These are phyloP conservation scores for Boletellus dicymbophilus DNA, from an alignment of 1,284 basidiomycete species.

Conservation along the genomic window DNA sequence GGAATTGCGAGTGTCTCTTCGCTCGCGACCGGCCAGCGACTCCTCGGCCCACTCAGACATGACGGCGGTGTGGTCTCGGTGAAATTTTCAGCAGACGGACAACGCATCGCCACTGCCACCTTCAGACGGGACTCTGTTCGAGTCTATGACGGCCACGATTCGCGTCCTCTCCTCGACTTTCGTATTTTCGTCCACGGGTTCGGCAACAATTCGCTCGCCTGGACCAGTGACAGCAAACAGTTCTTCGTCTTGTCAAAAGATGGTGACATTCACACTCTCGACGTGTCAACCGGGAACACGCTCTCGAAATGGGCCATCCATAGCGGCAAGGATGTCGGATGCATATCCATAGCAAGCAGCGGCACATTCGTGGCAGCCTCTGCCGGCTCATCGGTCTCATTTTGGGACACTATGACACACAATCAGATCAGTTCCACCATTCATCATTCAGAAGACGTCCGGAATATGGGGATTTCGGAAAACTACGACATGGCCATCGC, in stretches of 20 bases:
- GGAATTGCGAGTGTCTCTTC: constrained; percentile 13
- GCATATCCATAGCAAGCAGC: constrained; percentile 7
- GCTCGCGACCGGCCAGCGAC: neutral
- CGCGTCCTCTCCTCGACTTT: neutral
- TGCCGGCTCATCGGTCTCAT: constrained; percentile 6
- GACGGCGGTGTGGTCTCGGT: neutral
- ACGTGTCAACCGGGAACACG: neutral
- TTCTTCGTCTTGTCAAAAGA: constrained; percentile 4
- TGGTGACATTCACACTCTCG: constrained; percentile 4
- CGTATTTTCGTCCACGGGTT: neutral
- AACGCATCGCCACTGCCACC: constrained; percentile 7
- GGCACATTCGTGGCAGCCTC: constrained; percentile 4
- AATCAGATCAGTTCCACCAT: constrained; percentile 7
- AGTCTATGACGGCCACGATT: neutral
- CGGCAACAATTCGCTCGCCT: constrained; percentile 8
- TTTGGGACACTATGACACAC: constrained; percentile 11
- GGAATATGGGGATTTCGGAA: constrained; percentile 8
- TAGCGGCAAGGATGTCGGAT: neutral
- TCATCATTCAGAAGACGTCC: neutral
- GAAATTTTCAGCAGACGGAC: constrained; percentile 15
- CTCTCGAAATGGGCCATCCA: constrained; percentile 1
- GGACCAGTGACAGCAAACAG: constrained; percentile 3
- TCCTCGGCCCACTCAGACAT: neutral
- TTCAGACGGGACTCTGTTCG: neutral
- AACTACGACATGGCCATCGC: neutral